Base-by-base conservation (phyloP, 306 rosid genomes). In the Cicer cuneatum region DNA sequence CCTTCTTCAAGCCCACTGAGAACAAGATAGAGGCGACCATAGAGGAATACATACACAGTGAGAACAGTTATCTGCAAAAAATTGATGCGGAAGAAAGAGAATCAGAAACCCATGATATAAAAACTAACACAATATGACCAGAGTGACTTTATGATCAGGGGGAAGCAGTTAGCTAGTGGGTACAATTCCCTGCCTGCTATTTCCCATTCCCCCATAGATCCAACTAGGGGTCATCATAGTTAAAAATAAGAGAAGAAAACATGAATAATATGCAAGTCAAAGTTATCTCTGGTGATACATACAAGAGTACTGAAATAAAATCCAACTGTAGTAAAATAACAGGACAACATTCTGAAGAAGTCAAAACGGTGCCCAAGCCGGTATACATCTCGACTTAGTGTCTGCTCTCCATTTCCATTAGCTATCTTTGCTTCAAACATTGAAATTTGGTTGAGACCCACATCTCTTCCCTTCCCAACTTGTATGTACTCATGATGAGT, bases 381-480 rank as follows among this genome's bases (percentile, higher is more conserved):
- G 71, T 85, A 85, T 18, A 85, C 79, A 40, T 85, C 88, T 40
- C 88, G 81, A 69, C 88, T 85, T 7, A 85, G 66, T 39, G 88
- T 85, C 56, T 85, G 88, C 72, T 85, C 88, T 53, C 88, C 88
- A 74, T 85, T 85, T 18, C 88, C 88, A 64, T 85, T 85, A 46
- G 88, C 88, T 51, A 85, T 79, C 67, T 84, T 84, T 33, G 87
- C 87, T 72, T 84, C 87, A 73, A 84, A 84, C 71, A 68, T 82
- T 11, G 87, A 85, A 70, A 85, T 85, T 77, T 85, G 88, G 64
- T 85, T 85, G 68, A 85, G 80, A 75, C 88, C 88, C 69, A 85
- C 88, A 37, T 85, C 88, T 73, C 88, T 79, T 60, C 88, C 88
- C 80, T 85, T 85, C 71, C 88, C 88, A 14, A 85, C 88, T 74